Evolutionary conservation across 768 basidiomycete genomes (phyloP).

Genomic region (Boletus sp.): DNA sequence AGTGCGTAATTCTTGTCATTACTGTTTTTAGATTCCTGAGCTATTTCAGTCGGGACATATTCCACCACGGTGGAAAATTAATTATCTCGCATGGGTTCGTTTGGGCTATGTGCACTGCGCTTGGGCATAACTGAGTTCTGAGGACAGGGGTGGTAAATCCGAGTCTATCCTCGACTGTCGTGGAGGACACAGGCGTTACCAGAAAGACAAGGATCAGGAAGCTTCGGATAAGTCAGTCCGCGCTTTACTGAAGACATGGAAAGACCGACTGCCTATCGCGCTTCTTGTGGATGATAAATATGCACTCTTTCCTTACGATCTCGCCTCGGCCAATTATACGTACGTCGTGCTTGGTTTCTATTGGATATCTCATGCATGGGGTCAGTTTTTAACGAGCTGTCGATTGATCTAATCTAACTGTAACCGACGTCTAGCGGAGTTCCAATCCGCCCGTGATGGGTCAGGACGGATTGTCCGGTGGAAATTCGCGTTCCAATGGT

Average conservation of each 20-base stretch:
- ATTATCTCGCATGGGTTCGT: conserved; percentile 84
- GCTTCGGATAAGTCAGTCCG: conserved; percentile 69
- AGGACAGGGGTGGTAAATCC: conserved; percentile 62
- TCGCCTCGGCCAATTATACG: conserved; percentile 46
- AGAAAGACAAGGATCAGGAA: conserved; percentile 61
- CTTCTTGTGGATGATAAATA: conserved; percentile 78
- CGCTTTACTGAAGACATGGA: conserved; percentile 60
- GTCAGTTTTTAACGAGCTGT: conserved; percentile 6
- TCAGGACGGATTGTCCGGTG: conserved; percentile 63
- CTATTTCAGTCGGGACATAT: conserved; percentile 61
- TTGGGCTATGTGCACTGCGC: neutral
- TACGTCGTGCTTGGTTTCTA: conserved; percentile 61
- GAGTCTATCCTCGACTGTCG: conserved; percentile 48
- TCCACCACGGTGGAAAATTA: conserved; percentile 59
- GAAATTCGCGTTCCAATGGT: conserved; percentile 87
- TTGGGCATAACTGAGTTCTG: neutral
- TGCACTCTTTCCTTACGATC: conserved; percentile 67
- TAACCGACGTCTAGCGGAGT: conserved; percentile 49
- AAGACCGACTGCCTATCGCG: conserved; percentile 56
- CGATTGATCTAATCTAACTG: conserved; percentile 15
- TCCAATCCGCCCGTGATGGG: conserved; percentile 48
- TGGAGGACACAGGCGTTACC: conserved; percentile 39
- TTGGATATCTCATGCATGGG: conserved; percentile 63
- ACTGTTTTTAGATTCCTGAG: conserved; percentile 9
- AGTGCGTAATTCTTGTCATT: conserved; percentile 38